Evolutionary conservation across 2,329 filamentous ascomycete species (phyloP), one percentile per base, ranked within the genome.

Genomic region (Aspergillus sp.): DNA sequence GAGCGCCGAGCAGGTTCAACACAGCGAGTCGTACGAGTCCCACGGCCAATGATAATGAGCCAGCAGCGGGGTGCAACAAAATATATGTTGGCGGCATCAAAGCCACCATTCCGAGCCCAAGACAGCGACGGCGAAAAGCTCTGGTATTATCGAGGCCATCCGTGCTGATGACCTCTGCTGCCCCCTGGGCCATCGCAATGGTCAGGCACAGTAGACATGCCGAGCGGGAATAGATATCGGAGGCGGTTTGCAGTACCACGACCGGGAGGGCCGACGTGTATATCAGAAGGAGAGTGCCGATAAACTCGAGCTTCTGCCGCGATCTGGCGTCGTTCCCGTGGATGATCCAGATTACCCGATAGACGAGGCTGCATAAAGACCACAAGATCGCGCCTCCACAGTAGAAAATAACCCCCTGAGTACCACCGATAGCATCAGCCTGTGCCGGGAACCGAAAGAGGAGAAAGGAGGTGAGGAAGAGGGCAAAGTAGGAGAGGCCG

Each of bases 251-350:
- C 8, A 17, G 40, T 19, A 53, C 43, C 54, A 53, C 51, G 4
- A 53, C 35, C 31, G 52, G 57, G 40, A 62, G 25, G 15, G 57
- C 47, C 12, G 46, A 23, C 5, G 57, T 49, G 31, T 39, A 62
- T 15, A 62, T 62, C 7, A 62, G 54, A 25, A 60, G 14, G 12
- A 59, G 40, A 12, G 17, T 45, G 12, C 46, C 54, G 19, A 37
- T 57, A 40, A 52, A 37, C 51, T 62, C 60, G 21, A 59, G 51
- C 33, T 55, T 57, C 21, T 59, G 54, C 57, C 54, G 52, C 11
- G 55, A 37, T 45, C 31, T 49, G 19, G 60, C 51, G 27, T 57
- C n/a, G 12, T 45, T 48, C 14, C 51, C 54, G 6, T 50, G 35
- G 43, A 57, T 25, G 5, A 49, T 52, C n/a, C 40, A 47, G 27